These are phyloP conservation scores for Sarocladium brachiariae DNA, from an alignment of 2,329 filamentous ascomycete species.

Conservation along the genomic window DNA sequence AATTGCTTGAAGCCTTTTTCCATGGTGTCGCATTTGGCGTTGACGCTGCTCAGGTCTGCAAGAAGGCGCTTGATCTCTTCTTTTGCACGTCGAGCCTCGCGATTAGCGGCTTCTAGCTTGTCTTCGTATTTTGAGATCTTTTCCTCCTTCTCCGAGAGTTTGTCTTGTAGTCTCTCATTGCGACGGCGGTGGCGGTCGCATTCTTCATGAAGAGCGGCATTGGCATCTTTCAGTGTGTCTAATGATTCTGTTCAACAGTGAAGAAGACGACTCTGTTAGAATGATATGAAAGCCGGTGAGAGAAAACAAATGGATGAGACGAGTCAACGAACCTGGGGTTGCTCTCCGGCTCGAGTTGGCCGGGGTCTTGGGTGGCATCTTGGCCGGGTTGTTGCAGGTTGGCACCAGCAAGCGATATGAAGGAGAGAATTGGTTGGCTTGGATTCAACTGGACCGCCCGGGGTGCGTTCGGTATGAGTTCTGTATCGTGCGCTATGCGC, in stretches of 20 bases:
- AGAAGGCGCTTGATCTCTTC: slow-evolving; percentile 1
- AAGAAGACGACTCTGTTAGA: neutral
- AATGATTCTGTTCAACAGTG: too few relatives aligned
- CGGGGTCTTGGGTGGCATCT: slow-evolving; percentile 2
- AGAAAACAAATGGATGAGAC: neutral
- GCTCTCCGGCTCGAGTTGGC: slow-evolving; percentile 6
- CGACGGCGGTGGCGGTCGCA: neutral
- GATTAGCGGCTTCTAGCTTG: neutral
- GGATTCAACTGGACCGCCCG: neutral
- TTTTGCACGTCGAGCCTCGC: neutral
- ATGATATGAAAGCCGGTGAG: neutral
- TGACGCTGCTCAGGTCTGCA: neutral
- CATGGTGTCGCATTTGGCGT: neutral
- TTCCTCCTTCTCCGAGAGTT: neutral
- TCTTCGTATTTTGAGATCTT: neutral
- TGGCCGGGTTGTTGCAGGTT: slow-evolving; percentile 7
- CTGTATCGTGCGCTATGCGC: too few relatives aligned
- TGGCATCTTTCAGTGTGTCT: neutral
- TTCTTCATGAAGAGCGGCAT: neutral
- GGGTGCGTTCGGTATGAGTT: neutral
- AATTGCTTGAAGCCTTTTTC: neutral
- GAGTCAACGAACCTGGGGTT: slow-evolving; percentile 3
- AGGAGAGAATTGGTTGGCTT: neutral
- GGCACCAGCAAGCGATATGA: neutral
- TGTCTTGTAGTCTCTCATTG: neutral